Evolutionary conservation across 192 early-diverging fungal species (phyloP).

Genomic region (Fimicolochytrium jonesii): DNA sequence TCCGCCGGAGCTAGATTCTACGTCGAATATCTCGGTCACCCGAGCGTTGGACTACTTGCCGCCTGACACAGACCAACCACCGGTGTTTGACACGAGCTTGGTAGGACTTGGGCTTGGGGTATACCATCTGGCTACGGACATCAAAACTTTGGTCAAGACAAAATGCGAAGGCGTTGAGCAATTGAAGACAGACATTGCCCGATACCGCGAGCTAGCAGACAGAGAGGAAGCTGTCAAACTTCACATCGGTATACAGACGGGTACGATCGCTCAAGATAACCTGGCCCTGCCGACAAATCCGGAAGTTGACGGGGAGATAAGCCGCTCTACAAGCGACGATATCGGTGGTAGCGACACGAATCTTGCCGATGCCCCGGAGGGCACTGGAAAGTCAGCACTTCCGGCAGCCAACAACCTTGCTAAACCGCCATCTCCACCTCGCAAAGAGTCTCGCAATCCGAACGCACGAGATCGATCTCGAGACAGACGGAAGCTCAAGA

Average conservation of each 20-base stretch:
- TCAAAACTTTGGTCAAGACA: conserved; percentile 28
- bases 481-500: too few species aligned
- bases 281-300: too few species aligned
- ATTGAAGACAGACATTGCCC: conserved; percentile 22
- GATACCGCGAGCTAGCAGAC: conserved; percentile 24
- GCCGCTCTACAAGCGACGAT: too few species aligned
- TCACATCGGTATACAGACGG: conserved; percentile 33
- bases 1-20: conserved; percentile 26
- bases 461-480: too few species aligned
- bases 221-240: conserved; percentile 36
- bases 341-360: too few species aligned
- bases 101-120: conserved; percentile 39
- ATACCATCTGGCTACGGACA: conserved; percentile 37
- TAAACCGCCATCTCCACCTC: too few species aligned
- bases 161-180: conserved; percentile 39
- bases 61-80: background rate
- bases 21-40: conserved; percentile 3
- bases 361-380: too few species aligned
- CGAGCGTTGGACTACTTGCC: conserved; percentile 19
- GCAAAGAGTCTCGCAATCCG: too few species aligned
- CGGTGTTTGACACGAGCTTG: conserved; percentile 29
- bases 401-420: too few species aligned
- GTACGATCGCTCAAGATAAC: conserved; percentile 2
- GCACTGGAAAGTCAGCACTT: too few species aligned
- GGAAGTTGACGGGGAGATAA: conserved; percentile 12